Conservation (phyloP, 768 basidiomycete genomes). For the Pulveroboletus sp. region DNA sequence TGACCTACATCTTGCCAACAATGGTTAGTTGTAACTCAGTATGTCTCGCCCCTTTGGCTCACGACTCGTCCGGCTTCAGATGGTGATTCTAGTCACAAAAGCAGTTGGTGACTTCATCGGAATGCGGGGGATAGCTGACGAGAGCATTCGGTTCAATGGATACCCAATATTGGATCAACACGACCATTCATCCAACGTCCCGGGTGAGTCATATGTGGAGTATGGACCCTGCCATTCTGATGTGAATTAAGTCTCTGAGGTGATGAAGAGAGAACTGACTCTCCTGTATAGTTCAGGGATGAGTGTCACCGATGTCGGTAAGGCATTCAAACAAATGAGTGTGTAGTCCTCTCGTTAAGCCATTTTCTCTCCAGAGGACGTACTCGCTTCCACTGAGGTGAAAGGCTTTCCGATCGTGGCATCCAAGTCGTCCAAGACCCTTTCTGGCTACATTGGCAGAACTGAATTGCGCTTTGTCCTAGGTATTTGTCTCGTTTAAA, state of each 20-base stretch:
- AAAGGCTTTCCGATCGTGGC: slow-evolving; percentile 92
- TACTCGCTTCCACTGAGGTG: slow-evolving; percentile 68
- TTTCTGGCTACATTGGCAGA: slow-evolving; percentile 87
- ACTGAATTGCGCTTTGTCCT: slow-evolving; percentile 84
- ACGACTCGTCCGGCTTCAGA: slow-evolving; percentile 48
- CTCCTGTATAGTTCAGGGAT: slow-evolving; percentile 74
- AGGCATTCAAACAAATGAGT: slow-evolving; percentile 25
- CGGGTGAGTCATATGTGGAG: slow-evolving; percentile 53
- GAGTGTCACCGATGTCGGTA: slow-evolving; percentile 77
- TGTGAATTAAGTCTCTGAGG: slow-evolving; percentile 64
- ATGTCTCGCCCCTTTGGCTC: slow-evolving; percentile 2
- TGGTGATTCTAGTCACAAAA: slow-evolving; percentile 93
- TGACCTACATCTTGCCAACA: slow-evolving; percentile 95
- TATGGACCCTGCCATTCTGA: slow-evolving; percentile 4
- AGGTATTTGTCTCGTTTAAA: slow-evolving; percentile 47
- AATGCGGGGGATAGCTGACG: slow-evolving; percentile 92
- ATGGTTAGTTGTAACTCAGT: slow-evolving; percentile 61
- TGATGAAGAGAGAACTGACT: slow-evolving; percentile 83
- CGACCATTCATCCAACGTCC: slow-evolving; percentile 87
- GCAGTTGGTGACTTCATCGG: slow-evolving; percentile 95
- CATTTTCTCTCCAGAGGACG: slow-evolving; percentile 50
- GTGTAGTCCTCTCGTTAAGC: slow-evolving; percentile 3
- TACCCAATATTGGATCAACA: slow-evolving; percentile 97
- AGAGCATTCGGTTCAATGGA: slow-evolving; percentile 95
- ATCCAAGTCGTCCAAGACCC: slow-evolving; percentile 51